These are phyloP conservation scores for Gossypium australe DNA, from an alignment of 345 rosid species.

Conservation along the genomic window DNA sequence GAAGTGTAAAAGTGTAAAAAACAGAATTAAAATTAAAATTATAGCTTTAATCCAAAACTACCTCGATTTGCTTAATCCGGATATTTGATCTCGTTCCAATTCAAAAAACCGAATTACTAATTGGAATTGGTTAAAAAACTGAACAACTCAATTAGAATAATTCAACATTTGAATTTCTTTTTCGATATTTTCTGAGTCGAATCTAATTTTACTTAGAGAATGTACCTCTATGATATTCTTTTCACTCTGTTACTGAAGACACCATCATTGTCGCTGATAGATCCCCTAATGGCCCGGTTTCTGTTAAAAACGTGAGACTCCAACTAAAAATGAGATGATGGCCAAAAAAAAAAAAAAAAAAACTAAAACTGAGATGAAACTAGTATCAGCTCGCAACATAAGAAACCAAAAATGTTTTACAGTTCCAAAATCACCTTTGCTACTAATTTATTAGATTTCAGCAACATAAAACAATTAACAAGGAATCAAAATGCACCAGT, in stretches of 20 bases:
- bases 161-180: too few relatives aligned
- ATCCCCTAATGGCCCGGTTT: neutral
- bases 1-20: too few relatives aligned
- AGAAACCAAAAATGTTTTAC: neutral
- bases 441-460: neutral
- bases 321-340: neutral
- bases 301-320: neutral
- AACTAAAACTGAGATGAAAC: constrained; percentile 1
- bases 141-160: too few relatives aligned
- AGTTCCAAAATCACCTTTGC: neutral
- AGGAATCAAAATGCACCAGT: neutral
- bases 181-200: too few relatives aligned
- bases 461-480: neutral
- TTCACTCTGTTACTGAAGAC: neutral
- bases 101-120: too few relatives aligned
- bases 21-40: too few relatives aligned
- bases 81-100: too few relatives aligned
- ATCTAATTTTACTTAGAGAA: neutral
- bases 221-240: neutral
- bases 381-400: neutral
- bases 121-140: too few relatives aligned
- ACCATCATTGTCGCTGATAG: neutral
- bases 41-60: too few relatives aligned
- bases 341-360: too few relatives aligned
- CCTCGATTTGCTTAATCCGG: too few relatives aligned